These are phyloP conservation scores for Penicillium salamii DNA, from an alignment of 495 filamentous ascomycete species.

Conservation along the genomic window DNA sequence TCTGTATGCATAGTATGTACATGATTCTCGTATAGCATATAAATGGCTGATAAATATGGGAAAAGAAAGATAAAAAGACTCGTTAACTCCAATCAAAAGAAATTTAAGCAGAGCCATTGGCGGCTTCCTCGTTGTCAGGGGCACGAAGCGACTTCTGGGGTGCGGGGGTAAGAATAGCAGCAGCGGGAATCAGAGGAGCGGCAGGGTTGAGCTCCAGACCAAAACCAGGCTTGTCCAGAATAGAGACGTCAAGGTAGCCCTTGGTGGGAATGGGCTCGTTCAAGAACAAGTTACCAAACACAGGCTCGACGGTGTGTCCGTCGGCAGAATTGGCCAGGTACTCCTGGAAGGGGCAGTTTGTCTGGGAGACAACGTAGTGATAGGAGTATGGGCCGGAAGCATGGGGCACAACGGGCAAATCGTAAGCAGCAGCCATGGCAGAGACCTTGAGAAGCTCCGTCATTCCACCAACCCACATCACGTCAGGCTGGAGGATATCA, in stretches of 20 bases:
- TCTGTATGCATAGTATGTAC: constrained; percentile 6
- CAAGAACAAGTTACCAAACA: constrained; percentile 86
- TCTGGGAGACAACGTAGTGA: constrained; percentile 88
- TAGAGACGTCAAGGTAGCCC: constrained; percentile 72
- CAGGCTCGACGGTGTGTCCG: constrained; percentile 80
- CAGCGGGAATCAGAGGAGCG: constrained; percentile 73
- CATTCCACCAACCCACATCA: constrained; percentile 94
- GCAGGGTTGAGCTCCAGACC: constrained; percentile 80
- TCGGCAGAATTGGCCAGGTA: constrained; percentile 91
- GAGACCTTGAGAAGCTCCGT: constrained; percentile 88
- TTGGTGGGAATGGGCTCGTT: constrained; percentile 87
- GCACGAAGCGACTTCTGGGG: constrained; percentile 56
- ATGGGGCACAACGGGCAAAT: constrained; percentile 91
- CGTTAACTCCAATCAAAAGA: background rate
- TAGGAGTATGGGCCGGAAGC: constrained; percentile 91
- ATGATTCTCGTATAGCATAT: background rate
- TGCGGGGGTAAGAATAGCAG: constrained; percentile 67
- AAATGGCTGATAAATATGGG: constrained; percentile 7
- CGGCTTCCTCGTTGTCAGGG: constrained; percentile 32
- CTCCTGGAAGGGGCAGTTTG: constrained; percentile 90
- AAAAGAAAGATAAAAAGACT: constrained; percentile 7
- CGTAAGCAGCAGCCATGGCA: constrained; percentile 85
- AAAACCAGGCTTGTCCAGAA: constrained; percentile 87
- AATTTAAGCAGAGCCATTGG: constrained; percentile 20
- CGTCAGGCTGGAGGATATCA: constrained; percentile 91